These are phyloP conservation scores for Veloboletus limbatus DNA, from an alignment of 1,284 basidiomycete species.

Conservation along the genomic window DNA sequence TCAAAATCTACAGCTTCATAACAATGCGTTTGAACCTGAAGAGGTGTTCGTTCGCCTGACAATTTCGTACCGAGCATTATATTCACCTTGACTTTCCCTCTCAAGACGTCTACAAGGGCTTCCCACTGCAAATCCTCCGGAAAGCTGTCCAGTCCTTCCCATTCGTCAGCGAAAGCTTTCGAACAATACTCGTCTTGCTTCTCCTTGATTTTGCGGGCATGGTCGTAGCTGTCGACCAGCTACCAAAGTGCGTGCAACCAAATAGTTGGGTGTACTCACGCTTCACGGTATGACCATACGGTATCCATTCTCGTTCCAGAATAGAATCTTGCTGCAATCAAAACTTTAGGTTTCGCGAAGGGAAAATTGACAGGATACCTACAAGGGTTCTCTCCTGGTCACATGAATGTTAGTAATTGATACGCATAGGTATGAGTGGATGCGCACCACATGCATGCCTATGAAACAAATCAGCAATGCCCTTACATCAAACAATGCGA, in stretches of 20 bases:
- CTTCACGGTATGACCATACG: constrained; percentile 53
- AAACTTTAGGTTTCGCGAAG: constrained; percentile 3
- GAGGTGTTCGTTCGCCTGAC: neutral
- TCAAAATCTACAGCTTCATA: constrained; percentile 83
- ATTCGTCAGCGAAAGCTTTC: constrained; percentile 50
- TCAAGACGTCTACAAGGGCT: constrained; percentile 75
- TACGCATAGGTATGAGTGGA: neutral
- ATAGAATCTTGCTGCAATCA: constrained; percentile 23
- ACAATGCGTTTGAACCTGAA: constrained; percentile 52
- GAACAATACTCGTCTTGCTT: constrained; percentile 72
- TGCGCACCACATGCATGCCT: constrained; percentile 45
- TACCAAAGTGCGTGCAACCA: constrained; percentile 14
- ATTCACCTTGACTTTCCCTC: constrained; percentile 70
- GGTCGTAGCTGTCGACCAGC: constrained; percentile 34
- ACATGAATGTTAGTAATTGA: neutral
- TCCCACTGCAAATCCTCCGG: constrained; percentile 82
- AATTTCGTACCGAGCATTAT: neutral
- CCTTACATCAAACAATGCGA: neutral
- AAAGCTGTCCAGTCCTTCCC: constrained; percentile 59
- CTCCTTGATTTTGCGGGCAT: constrained; percentile 55
- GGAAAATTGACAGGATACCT: neutral
- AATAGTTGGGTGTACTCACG: constrained; percentile 20
- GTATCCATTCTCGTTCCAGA: constrained; percentile 45
- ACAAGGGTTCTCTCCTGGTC: constrained; percentile 28
- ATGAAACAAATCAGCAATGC: constrained; percentile 4